A percentile compares a stretch with the other conserved stretches of the same genome.
Conservation (phyloP, 768 basidiomycete genomes). For the Amanita rimosa region DNA sequence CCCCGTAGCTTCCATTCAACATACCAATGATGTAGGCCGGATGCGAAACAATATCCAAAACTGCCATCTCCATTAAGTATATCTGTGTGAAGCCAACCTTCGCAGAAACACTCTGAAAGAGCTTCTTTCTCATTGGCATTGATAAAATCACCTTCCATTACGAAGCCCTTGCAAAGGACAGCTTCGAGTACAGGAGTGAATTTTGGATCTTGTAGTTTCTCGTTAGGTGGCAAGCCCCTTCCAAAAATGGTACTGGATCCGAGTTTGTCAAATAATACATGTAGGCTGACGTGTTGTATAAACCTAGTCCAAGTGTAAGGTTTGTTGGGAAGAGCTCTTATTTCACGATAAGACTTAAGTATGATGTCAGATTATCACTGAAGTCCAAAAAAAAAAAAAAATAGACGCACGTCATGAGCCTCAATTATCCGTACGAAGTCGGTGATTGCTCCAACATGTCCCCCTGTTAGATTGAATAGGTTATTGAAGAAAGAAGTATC, state of each 20-base stretch:
- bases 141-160: background rate
- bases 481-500: background rate
- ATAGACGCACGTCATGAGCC: conserved; percentile 7
- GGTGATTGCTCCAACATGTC: conserved; percentile 10
- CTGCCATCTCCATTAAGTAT: background rate
- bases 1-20: background rate
- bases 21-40: background rate
- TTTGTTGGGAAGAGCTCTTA: background rate
- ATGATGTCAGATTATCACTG: conserved; percentile 1
- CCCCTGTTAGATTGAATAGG: conserved; percentile 9
- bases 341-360: conserved; percentile 10
- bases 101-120: background rate
- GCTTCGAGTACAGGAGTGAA: background rate
- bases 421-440: conserved; percentile 7
- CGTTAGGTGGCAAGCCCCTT: background rate
- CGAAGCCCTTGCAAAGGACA: background rate
- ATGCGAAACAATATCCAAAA: background rate
- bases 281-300: background rate
- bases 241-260: background rate
- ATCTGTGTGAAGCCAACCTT: background rate
- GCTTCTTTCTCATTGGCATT: background rate
- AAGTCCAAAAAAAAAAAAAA: background rate
- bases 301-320: background rate
- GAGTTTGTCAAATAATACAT: background rate
- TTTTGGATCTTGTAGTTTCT: no score